A percentile compares a stretch with the other conserved stretches of the same genome.
These are phyloP conservation scores for Candida peoriensis DNA, from an alignment of 805 yeast species.

Conservation along the genomic window DNA sequence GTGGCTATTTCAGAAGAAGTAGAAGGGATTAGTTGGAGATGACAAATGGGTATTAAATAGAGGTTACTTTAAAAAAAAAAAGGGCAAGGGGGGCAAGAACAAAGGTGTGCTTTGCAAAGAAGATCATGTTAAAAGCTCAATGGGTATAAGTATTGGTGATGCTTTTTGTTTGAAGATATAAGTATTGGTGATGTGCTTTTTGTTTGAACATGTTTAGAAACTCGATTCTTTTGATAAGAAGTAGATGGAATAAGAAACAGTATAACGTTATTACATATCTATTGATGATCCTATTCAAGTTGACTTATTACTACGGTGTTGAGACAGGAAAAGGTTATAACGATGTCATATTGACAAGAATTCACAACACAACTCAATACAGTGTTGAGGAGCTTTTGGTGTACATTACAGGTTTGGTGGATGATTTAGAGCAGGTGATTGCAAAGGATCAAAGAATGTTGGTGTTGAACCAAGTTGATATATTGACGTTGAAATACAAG, in stretches of 20 bases:
- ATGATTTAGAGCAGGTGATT: not conserved
- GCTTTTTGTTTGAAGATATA: no score
- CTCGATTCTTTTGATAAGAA: no score
- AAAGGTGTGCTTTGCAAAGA: no score
- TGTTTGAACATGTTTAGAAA: no score
- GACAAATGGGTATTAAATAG: not conserved
- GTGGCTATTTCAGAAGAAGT: slow-evolving; percentile 8
- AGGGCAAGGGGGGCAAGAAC: not conserved
- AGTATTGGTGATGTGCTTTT: no score
- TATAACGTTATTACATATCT: no score
- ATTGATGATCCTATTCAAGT: no score
- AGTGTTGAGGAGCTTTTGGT: not conserved
- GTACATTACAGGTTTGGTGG: no score
- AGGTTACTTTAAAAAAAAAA: not conserved
- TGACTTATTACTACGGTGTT: not conserved
- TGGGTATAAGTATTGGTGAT: no score
- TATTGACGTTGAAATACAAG: slow-evolving; percentile 2
- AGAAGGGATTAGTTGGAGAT: slow-evolving; percentile 5
- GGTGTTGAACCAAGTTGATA: slow-evolving; percentile 2
- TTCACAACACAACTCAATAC: not conserved
- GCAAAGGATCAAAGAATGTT: not conserved
- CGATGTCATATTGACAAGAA: no score
- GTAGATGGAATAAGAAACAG: no score
- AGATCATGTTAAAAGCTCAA: no score
- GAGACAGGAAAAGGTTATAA: not conserved